Conservation (phyloP, 164 flowering plant species). For the Buxus sempervirens region DNA sequence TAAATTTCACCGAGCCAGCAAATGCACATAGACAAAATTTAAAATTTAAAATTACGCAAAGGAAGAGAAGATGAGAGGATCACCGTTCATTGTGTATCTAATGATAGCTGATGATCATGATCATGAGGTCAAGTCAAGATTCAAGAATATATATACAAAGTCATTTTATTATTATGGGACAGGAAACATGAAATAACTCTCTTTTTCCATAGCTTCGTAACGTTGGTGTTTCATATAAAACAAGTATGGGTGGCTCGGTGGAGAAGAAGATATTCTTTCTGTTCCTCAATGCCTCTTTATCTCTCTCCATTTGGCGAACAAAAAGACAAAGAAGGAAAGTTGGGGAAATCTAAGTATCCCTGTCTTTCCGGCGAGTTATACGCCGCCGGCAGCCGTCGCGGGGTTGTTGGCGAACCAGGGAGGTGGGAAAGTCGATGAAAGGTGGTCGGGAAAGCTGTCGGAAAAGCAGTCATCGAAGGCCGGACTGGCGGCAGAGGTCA, state of each 20-base stretch:
- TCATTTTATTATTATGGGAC: no score
- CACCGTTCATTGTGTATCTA: no score
- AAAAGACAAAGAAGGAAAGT: neutral
- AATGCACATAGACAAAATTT: no score
- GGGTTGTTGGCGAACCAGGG: conserved; percentile 37
- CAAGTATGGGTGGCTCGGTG: neutral
- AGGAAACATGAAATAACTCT: neutral
- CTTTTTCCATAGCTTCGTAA: neutral
- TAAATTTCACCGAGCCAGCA: no score
- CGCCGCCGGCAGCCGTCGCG: neutral
- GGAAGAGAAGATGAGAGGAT: no score
- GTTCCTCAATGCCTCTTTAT: neutral
- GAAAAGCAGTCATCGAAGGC: conserved; percentile 31
- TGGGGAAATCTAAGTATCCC: neutral
- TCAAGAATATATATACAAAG: no score
- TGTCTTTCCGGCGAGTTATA: neutral
- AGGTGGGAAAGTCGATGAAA: conserved; percentile 26
- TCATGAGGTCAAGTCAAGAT: no score
- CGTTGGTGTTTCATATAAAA: neutral
- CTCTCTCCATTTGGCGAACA: neutral
- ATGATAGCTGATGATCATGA: no score
- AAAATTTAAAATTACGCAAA: no score
- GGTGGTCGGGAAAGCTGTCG: conserved; percentile 33
- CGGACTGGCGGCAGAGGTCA: neutral
- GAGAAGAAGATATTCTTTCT: neutral